Conservation (phyloP, 371 early-diverging fungal species). For the Mucor circinelloides region DNA sequence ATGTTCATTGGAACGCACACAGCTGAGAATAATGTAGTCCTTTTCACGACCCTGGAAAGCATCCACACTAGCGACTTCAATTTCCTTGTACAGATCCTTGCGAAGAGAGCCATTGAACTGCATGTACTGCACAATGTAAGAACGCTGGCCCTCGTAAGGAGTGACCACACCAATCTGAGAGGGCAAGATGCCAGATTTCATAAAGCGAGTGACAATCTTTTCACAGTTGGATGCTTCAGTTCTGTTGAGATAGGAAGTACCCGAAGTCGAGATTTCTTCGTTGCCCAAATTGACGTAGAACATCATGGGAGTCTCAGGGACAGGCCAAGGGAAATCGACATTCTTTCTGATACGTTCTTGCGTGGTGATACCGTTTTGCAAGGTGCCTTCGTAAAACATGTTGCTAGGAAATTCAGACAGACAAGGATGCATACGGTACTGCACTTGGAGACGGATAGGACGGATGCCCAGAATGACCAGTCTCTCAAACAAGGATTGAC, state of each 20-base stretch:
- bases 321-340: conserved; percentile 96
- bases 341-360: conserved; percentile 86
- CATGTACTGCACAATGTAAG: conserved; percentile 94
- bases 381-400: conserved; percentile 98
- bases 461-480: conserved; percentile 90
- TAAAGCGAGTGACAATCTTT: conserved; percentile 92
- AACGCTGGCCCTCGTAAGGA: conserved; percentile 98
- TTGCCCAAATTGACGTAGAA: conserved; percentile 92
- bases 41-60: conserved; percentile 99
- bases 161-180: conserved; percentile 98
- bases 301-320: conserved; percentile 92
- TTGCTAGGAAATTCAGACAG: conserved; percentile 97
- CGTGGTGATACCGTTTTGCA: conserved; percentile 95
- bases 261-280: conserved; percentile 95
- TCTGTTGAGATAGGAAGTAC: conserved; percentile 96
- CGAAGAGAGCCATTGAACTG: conserved; percentile 87
- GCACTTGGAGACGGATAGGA: conserved; percentile 95
- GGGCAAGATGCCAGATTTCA: conserved; percentile 87
- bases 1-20: conserved; percentile 97
- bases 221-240: conserved; percentile 90
- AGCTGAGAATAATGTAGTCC: conserved; percentile 98
- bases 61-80: conserved; percentile 99
- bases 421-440: conserved; percentile 99
- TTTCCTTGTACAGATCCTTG: conserved; percentile 93
- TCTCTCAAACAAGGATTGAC: conserved; percentile 97